Evolutionary conservation across 2,329 filamentous ascomycete species (phyloP), one percentile per base, ranked within the genome.

Genomic region (Sporothrix pseudoabietina): DNA sequence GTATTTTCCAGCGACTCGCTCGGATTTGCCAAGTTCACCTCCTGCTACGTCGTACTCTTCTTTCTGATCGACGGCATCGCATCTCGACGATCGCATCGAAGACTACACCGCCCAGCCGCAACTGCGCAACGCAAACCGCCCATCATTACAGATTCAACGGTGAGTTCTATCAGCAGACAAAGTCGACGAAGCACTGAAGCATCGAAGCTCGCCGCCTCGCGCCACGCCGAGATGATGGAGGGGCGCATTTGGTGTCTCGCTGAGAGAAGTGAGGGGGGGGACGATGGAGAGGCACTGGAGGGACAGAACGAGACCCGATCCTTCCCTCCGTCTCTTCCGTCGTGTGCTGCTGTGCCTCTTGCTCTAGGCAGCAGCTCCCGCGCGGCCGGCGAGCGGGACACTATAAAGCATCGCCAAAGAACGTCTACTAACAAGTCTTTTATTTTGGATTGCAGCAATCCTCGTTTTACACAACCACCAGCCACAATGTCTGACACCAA

Each of bases 401-500:
- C 59, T 63, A 63, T 41, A 41, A 63, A 63, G 3, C 35, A 4
- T 35, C 8, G 35, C 8, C 35, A 4, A 26, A 35, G 55, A 19
- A 4, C 35, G 4, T 4, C 3, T 7, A 65, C 61, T 44, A 47
- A 47, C 61, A 26, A 26, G 14, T 16, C 2, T 32, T 19, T 7
- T 30, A 2, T 26, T 26, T 26, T 26, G 26, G 26, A 26, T 26
- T 10, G 30, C 4, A 65, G 30, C 26, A 57, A 16, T 8, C 9
- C 41, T 41, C 49, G 44, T 19, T 41, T 16, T 14, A 10, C 8
- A 8, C 22, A n/a, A 39, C 22, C 44, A 14, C 2, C 73, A 30
- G 30, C 39, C 75, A 82, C 72, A 49, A 89, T 88, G 86, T 85
- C 85, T 71, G 73, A 52, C 49, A 83, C 85, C 75, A 84, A 86